phyloP scores from a whole-genome alignment of 768 basidiomycete species.

The Nidularia pulvinata region DNA sequence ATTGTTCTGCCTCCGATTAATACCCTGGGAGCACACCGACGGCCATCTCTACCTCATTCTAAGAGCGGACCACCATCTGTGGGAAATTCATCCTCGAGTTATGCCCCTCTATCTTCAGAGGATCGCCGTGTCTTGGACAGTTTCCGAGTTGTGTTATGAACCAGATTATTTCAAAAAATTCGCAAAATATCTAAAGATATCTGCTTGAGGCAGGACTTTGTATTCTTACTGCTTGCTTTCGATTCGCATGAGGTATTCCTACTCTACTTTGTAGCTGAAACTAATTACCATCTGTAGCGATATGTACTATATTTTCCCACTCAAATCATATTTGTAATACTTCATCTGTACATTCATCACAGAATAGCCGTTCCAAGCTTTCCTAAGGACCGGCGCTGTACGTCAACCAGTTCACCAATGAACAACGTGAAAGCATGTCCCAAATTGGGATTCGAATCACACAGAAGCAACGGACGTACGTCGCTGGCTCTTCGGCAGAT shows the following conservation, averaged over 20 bases:
- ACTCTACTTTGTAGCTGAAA: too few species aligned
- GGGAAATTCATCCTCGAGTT: conserved; percentile 8
- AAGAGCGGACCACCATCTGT: not conserved
- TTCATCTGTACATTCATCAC: too few species aligned
- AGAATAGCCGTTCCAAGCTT: too few species aligned
- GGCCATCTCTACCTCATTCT: conserved; percentile 16
- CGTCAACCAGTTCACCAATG: not conserved
- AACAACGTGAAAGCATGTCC: not conserved
- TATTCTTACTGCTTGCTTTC: too few species aligned
- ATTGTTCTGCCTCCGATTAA: conserved; percentile 23
- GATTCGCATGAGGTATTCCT: too few species aligned
- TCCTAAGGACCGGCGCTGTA: not conserved
- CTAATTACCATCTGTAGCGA: too few species aligned
- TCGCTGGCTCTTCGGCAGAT: conserved; percentile 1
- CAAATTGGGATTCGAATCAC: not conserved
- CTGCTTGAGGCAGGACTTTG: too few species aligned
- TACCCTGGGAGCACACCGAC: conserved; percentile 12
- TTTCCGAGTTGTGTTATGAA: conserved; percentile 49
- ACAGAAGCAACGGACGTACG: not conserved
- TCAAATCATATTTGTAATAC: too few species aligned
- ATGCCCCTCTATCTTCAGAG: conserved; percentile 49
- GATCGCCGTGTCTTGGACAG: conserved; percentile 58
- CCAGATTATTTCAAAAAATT: too few species aligned
- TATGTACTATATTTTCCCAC: too few species aligned
- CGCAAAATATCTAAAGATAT: too few species aligned